Base-by-base conservation (phyloP, 2,329 filamentous ascomycete genomes). In the Rutstroemia sp. region DNA sequence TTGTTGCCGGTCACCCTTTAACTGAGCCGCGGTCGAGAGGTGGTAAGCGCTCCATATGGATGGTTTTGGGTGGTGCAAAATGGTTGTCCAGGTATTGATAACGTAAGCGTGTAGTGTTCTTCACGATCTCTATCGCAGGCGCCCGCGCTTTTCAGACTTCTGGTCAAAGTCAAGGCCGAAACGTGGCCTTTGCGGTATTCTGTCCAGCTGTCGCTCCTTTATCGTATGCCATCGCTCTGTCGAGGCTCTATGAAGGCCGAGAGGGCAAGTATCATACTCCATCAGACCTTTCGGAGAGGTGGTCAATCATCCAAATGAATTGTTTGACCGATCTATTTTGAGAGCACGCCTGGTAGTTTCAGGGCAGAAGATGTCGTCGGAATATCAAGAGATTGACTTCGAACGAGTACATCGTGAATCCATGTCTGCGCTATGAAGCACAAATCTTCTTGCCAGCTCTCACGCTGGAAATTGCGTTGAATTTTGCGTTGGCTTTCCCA, bases 61-160 rank as follows among this genome's bases (percentile, higher is more conserved):
- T 27, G 41, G n/a, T 44, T 12, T 27, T 8, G n/a, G 5, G 27
- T 42, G 25, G 38, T 30, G n/a, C 12, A 42, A 17, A 17, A 34
- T 46, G 12, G 30, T 44, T 30, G 19, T 5, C 19, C 25, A 23
- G 14, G 12, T 25, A 46, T 16, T n/a, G 51, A 53, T 46, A 46
- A 53, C 51, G 41, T 53, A 52, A 53, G 39, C 39, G 17, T 34
- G 12, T 23, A 44, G 17, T 51, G n/a, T 39, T 34, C 21, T 42
- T 17, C 39, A n/a, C 7, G 17, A 14, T 42, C 5, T 51, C 39
- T 34, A 21, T 52, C 38, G 39, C 50, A 52, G 7, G 39, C 39
- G 39, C 39, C 38, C 14, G 12, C 9, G 16, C 16, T 16, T 27
- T 21, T 30, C n/a, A 14, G 8, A 16, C 16, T 44, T 52, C 41